Conservation (phyloP, 768 basidiomycete species). For the Phylloporus sp. region DNA sequence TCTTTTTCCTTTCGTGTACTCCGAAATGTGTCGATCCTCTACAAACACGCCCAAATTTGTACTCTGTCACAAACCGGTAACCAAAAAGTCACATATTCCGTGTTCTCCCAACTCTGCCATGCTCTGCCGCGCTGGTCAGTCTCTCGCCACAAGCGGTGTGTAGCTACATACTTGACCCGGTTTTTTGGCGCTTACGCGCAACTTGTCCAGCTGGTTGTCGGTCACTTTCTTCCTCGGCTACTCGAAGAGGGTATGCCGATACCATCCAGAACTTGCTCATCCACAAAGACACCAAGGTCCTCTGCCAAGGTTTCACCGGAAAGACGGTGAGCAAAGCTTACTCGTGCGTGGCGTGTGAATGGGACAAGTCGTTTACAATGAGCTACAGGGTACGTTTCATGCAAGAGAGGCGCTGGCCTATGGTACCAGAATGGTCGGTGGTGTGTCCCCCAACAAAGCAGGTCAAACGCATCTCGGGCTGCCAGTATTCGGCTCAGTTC, state of each 20-base stretch:
- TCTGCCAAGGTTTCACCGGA: conserved; percentile 90
- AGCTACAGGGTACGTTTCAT: conserved; percentile 88
- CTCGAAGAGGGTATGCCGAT: conserved; percentile 77
- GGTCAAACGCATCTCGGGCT: conserved; percentile 93
- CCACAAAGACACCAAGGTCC: conserved; percentile 90
- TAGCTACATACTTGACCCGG: neutral
- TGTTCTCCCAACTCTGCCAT: conserved; percentile 27
- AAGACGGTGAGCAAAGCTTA: conserved; percentile 66
- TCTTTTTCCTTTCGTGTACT: neutral
- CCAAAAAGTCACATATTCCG: conserved; percentile 8
- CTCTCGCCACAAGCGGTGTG: conserved; percentile 50
- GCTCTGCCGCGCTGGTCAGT: conserved; percentile 59
- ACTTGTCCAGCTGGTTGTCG: conserved; percentile 55
- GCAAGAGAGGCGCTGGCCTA: conserved; percentile 87
- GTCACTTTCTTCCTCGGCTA: conserved; percentile 73
- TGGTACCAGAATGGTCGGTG: conserved; percentile 97
- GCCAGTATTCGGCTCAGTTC: conserved; percentile 88
- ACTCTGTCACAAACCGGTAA: conserved; percentile 12
- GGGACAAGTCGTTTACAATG: conserved; percentile 4
- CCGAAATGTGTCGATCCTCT: neutral
- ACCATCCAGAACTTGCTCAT: conserved; percentile 90
- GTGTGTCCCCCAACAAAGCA: conserved; percentile 95
- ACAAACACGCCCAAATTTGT: conserved; percentile 26
- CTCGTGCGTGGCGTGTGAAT: neutral
- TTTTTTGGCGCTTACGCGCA: neutral